These are phyloP conservation scores for Vaccinium vitisidaea DNA, from an alignment of 148 eudicot genomes.

Conservation along the genomic window DNA sequence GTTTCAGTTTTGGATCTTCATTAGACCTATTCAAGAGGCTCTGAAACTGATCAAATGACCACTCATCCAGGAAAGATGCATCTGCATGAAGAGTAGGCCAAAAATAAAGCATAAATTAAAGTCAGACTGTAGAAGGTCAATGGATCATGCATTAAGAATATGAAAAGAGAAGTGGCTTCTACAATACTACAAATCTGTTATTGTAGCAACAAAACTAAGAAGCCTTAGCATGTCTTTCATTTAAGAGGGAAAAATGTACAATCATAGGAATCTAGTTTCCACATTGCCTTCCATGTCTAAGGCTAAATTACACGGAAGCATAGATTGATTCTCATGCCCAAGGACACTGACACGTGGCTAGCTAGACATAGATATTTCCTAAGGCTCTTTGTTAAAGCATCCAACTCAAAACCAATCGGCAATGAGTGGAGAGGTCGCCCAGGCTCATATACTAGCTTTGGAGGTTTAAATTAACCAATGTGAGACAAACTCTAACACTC, in stretches of 20 bases:
- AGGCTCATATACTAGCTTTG: too few species aligned
- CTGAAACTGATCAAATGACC: slow-evolving; percentile 96
- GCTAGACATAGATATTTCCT: neutral
- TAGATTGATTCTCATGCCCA: neutral
- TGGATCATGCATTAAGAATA: neutral
- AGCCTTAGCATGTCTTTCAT: neutral
- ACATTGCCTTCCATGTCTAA: neutral
- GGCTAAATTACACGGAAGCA: neutral
- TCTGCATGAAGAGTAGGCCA: slow-evolving; percentile 54
- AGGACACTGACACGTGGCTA: neutral
- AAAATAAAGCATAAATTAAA: slow-evolving; percentile 25
- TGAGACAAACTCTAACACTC: too few species aligned
- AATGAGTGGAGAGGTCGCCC: too few species aligned
- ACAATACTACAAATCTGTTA: neutral
- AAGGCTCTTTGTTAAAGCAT: too few species aligned
- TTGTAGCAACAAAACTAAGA: neutral
- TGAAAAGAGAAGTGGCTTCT: neutral
- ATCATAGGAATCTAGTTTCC: slow-evolving; percentile 4
- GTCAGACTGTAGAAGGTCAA: slow-evolving; percentile 2
- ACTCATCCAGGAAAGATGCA: slow-evolving; percentile 97
- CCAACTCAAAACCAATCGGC: too few species aligned
- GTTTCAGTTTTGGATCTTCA: slow-evolving; percentile 63
- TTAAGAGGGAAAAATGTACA: neutral
- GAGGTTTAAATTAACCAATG: too few species aligned
- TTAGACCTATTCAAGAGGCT: slow-evolving; percentile 76